Base-by-base conservation (phyloP, 805 yeast species). In the Saccharomycopsis capsularis region DNA sequence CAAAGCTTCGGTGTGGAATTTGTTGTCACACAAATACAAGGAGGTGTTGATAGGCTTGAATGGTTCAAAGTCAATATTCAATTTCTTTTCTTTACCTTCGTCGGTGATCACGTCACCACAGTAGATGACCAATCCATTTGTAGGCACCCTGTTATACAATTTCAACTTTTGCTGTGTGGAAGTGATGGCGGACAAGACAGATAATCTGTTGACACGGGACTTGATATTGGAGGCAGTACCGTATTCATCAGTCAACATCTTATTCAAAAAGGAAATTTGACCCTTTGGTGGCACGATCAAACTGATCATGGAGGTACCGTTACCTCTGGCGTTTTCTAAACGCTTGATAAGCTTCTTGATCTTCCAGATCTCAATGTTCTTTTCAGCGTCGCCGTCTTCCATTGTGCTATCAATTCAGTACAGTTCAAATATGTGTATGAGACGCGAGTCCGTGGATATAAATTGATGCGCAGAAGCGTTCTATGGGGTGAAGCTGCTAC, bases 1-100 rank as follows among this genome's bases (percentile, higher is more conserved):
- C 48, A 93, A 76, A 4, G 96, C 97, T 70, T 93, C 99, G 27
- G 96, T 95, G 67, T 93, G 99, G 75, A 93, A 93, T 67, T 91
- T 91, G 73, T 90, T 91, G 74, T 93, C 99, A 79, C 99, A 93
- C 59, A 90, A 68, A 65, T 93, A 93, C 57, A 85, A 68, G 18
- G 97, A 85, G n/a, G 99, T 93, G 73, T 93, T 93, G 69, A 93
- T 93, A 52, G 99, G 97, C 71, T 93, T 93, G 76, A 93, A 93
- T 27, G 99, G 99, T 71, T 93, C 99, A 60, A 93, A 93, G 65
- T 93, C 98, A 60, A 93, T 89, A 60, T 91, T 91, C 62, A 93
- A 82, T 69, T 90, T 93, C 73, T 93, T 88, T 71, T 89, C 96
- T 67, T 93, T 93, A 61, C 99, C 99, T 68, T 93, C 98, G 53